A percentile compares a stretch with the other conserved stretches of the same genome.
phyloP scores from a whole-genome alignment of 176 grass and related monocot species.

The Aegilops speltoides region DNA sequence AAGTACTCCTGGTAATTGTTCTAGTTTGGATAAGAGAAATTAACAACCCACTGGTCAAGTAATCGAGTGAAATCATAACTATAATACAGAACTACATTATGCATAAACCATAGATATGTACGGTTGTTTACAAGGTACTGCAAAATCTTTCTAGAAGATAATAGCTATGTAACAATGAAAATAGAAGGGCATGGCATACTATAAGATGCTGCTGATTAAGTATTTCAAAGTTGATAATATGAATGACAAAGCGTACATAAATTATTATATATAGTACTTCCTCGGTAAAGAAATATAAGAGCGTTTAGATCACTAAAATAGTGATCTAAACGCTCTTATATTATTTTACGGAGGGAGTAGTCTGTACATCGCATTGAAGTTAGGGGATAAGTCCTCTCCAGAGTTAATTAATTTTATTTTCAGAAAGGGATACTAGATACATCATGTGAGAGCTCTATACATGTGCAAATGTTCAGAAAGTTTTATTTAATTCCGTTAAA shows the following conservation, averaged over 20 bases:
- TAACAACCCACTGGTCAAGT: neutral
- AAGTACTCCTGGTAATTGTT: slow-evolving; percentile 83
- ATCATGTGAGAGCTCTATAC: neutral
- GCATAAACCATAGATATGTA: neutral
- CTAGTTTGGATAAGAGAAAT: slow-evolving; percentile 40
- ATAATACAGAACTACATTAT: neutral
- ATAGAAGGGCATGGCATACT: neutral
- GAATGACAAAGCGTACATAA: neutral
- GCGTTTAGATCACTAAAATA: too few relatives aligned
- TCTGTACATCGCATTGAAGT: neutral
- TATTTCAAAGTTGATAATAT: neutral
- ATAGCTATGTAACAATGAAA: neutral
- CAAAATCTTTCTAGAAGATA: neutral
- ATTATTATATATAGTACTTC: neutral
- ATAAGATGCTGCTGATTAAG: neutral
- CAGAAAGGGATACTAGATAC: neutral
- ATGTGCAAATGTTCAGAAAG: neutral
- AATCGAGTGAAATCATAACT: neutral
- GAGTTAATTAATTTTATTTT: neutral
- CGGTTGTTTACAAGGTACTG: neutral
- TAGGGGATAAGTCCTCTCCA: neutral
- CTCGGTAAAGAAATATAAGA: too few relatives aligned
- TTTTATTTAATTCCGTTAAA: neutral
- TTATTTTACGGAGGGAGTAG: too few relatives aligned
- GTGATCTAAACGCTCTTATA: too few relatives aligned